Evolutionary conservation across 2,329 filamentous ascomycete genomes (phyloP), one percentile per base, ranked within the genome.

Genomic region (Graphium sp.): DNA sequence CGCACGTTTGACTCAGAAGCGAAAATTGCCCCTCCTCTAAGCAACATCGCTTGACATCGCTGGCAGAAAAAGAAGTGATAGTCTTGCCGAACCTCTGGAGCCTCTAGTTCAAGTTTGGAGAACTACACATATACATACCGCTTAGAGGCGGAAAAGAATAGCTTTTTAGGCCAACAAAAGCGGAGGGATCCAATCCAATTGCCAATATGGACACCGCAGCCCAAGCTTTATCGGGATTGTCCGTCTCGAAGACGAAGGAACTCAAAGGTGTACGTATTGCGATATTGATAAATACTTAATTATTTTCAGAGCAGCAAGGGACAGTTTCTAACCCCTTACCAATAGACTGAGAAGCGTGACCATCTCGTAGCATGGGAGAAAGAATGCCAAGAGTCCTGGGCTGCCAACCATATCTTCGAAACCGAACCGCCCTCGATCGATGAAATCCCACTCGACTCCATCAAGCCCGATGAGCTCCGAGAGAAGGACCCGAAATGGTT

Each of bases 401-500:
- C 76, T 45, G 62, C 80, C 34, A 61, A 71, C 41, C 66, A 66
- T 37, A 60, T 93, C 41, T 98, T 95, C 66, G 67, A 94, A 53
- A 66, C 75, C 42, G 62, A 95, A 53, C 84, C 89, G 15, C 89
- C 89, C 19, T 73, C 79, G 13, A 71, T 74, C 29, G 56, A 66
- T 37, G 84, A 94, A 41, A 68, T 84, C 37, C 79, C 83, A 34
- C 71, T 78, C 40, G 66, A 76, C 45, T 73, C 77, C 35, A 73
- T 85, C 41, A 63, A 75, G 28, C 62, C 80, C 33, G 70, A 69
- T 37, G 75, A 89, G 44, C 63, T 92, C 38, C 80, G 79, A 46
- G 65, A 75, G 44, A 75, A 84, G 50, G 60, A 79, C 43, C 87
- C 87, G 40, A 95, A 95, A 58, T 93, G 85, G 64, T 91, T 87